Evolutionary conservation across 2,329 filamentous ascomycete genomes (phyloP).

Genomic region (Fusarium torreyae): DNA sequence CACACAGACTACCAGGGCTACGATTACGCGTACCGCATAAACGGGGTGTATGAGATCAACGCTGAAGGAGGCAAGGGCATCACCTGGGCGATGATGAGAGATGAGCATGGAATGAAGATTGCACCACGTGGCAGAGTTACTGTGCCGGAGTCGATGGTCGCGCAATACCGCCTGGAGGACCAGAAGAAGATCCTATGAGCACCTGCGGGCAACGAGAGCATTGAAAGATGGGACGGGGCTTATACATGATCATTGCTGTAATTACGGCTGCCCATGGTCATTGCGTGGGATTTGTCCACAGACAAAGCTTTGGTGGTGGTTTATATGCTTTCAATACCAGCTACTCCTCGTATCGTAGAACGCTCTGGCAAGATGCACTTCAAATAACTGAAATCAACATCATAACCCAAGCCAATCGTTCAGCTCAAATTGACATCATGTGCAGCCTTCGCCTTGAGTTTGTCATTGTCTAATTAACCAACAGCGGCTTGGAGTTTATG

Average conservation of each 20-base stretch:
- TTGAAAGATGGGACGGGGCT: too few species aligned
- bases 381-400: neutral
- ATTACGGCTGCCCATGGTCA: too few species aligned
- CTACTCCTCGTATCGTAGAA: neutral
- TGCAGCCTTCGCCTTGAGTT: neutral
- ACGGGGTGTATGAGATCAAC: slow-evolving; percentile 43
- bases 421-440: neutral
- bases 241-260: too few species aligned
- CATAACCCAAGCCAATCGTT: neutral
- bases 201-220: too few species aligned
- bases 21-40: slow-evolving; percentile 50
- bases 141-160: neutral
- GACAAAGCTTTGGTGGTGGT: neutral
- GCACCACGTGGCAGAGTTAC: slow-evolving; percentile 12
- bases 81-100: slow-evolving; percentile 34
- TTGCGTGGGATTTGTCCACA: neutral
- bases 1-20: slow-evolving; percentile 48
- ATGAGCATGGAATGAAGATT: slow-evolving; percentile 24
- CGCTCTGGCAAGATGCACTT: neutral
- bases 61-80: slow-evolving; percentile 20
- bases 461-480: neutral
- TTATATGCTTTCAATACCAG: neutral
- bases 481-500: neutral
- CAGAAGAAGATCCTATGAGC: slow-evolving; percentile 1
- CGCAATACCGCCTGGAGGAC: neutral